phyloP scores from a whole-genome alignment of 306 rosid species.

The Glycine soja region DNA sequence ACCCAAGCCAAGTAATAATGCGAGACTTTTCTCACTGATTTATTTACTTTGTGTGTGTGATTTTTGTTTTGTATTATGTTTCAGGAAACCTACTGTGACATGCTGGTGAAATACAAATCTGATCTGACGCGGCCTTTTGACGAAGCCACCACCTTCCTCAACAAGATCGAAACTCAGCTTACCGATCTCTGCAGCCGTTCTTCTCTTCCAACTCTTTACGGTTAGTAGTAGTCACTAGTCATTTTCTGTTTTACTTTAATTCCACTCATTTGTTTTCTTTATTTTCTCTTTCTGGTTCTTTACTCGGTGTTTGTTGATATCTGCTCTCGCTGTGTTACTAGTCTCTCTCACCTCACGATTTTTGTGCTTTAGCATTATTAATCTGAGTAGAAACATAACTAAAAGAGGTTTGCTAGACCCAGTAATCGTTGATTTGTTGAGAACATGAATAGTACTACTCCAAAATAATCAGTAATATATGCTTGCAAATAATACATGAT shows the following conservation, averaged over 20 bases:
- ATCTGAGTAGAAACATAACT: neutral
- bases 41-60: neutral
- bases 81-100: conserved; percentile 81
- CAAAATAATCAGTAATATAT: neutral
- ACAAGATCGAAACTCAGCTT: conserved; percentile 76
- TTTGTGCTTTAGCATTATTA: neutral
- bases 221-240: conserved; percentile 39
- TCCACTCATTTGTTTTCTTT: too few species aligned
- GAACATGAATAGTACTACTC: neutral
- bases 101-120: conserved; percentile 74
- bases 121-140: conserved; percentile 86
- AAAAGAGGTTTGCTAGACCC: neutral
- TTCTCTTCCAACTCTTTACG: conserved; percentile 62
- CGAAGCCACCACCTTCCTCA: conserved; percentile 85
- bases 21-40: too few species aligned
- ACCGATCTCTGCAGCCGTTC: conserved; percentile 69
- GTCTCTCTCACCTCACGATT: neutral
- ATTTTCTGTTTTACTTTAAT: too few species aligned
- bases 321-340: neutral
- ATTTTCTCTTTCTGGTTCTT: neutral
- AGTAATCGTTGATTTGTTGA: neutral
- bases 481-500: conserved; percentile 34
- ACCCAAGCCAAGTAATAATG: too few species aligned
- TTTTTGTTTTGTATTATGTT: neutral
- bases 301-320: conserved; percentile 2